Percentiles rank a stretch among this genome's conserved stretches.
These are phyloP conservation scores for Hymenoscyphus infarciens DNA, from an alignment of 2,329 filamentous ascomycete genomes.

Conservation along the genomic window DNA sequence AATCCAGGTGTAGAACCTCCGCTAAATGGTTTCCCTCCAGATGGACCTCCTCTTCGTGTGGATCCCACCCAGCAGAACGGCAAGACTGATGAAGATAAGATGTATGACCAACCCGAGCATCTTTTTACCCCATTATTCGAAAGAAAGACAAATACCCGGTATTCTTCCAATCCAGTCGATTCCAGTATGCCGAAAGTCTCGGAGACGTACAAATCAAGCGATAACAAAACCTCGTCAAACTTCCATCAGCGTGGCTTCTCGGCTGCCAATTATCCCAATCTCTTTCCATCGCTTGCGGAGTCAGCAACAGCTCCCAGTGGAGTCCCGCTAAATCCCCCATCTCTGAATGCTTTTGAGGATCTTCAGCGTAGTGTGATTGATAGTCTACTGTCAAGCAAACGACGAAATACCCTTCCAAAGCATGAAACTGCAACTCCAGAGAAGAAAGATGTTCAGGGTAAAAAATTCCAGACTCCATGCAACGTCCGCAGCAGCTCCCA, in stretches of 20 bases:
- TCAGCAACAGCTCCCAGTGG: slow-evolving; percentile 32
- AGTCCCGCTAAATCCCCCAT: slow-evolving; percentile 19
- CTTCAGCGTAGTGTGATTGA: slow-evolving; percentile 24
- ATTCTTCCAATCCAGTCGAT: background rate
- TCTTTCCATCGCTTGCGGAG: slow-evolving; percentile 12
- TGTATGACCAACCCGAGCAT: slow-evolving; percentile 27
- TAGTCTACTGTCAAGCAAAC: slow-evolving; percentile 25
- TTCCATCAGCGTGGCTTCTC: background rate
- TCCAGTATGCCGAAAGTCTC: slow-evolving; percentile 4
- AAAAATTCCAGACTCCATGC: background rate
- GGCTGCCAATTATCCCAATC: slow-evolving; percentile 15
- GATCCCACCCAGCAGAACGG: slow-evolving; percentile 18
- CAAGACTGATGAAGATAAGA: slow-evolving; percentile 24
- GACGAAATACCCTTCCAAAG: slow-evolving; percentile 9
- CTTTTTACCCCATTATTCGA: background rate
- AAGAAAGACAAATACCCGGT: background rate
- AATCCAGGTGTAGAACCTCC: slow-evolving; percentile 20
- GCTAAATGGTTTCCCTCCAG: slow-evolving; percentile 24
- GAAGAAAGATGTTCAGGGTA: background rate
- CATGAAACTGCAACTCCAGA: slow-evolving; percentile 3
- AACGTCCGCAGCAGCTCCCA: slow-evolving; percentile 5
- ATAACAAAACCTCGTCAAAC: slow-evolving; percentile 5
- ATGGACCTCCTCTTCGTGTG: slow-evolving; percentile 23
- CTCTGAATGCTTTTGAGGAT: slow-evolving; percentile 25
- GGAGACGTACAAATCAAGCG: slow-evolving; percentile 3